Evolutionary conservation across 192 early-diverging fungal genomes (phyloP).

Genomic region (Gryganskiella cystojenkinii): DNA sequence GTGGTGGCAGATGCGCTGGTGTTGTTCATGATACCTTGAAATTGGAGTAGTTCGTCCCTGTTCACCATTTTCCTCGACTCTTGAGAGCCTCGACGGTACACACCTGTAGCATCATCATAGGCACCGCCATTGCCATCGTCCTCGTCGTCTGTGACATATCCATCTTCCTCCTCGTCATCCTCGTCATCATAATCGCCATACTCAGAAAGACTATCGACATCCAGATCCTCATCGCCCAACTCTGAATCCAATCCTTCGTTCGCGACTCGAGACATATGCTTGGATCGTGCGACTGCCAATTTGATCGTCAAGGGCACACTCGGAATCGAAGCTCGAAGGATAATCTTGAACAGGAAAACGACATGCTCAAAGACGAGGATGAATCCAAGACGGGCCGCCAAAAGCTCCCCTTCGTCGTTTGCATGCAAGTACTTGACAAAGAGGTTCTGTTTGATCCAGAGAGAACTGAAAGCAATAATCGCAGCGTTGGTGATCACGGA

Average conservation of each 20-base stretch:
- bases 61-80: no score
- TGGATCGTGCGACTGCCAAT: conserved; percentile 35
- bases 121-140: no score
- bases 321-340: conserved; percentile 36
- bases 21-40: neutral
- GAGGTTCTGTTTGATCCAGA: conserved; percentile 40
- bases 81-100: no score
- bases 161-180: neutral
- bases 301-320: conserved; percentile 41
- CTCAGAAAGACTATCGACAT: conserved; percentile 3
- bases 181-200: neutral
- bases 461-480: conserved; percentile 49
- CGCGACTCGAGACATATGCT: conserved; percentile 26
- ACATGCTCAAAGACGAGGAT: conserved; percentile 50
- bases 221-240: conserved; percentile 18
- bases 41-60: neutral
- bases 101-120: no score
- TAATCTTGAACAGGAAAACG: conserved; percentile 43
- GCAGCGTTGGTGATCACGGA: conserved; percentile 49
- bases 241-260: conserved; percentile 22
- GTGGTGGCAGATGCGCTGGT: neutral
- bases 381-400: conserved; percentile 38
- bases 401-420: conserved; percentile 8
- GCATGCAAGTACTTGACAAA: conserved; percentile 23
- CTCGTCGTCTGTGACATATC: neutral